Evolutionary conservation across 495 filamentous ascomycete species (phyloP).

Genomic region (Aspergillus steynii): DNA sequence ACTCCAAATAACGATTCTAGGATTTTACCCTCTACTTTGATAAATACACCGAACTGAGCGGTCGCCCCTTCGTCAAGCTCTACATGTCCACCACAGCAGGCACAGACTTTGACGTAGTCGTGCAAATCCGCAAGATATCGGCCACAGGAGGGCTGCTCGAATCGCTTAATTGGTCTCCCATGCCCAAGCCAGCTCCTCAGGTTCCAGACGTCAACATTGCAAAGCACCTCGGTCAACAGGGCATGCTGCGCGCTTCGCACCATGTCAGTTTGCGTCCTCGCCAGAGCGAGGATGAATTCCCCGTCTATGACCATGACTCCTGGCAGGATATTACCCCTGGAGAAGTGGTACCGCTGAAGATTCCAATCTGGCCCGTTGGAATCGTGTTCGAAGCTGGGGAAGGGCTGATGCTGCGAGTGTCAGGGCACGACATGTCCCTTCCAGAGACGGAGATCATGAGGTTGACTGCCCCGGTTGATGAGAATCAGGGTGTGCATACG

Average conservation of each 20-base stretch:
- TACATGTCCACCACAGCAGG: slow-evolving; percentile 15
- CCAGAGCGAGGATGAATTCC: slow-evolving; percentile 5
- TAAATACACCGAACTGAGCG: slow-evolving; percentile 17
- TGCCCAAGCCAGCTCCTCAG: slow-evolving; percentile 6
- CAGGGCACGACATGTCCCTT: slow-evolving; percentile 22
- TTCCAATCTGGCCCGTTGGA: slow-evolving; percentile 23
- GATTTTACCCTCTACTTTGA: slow-evolving; percentile 17
- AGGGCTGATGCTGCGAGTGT: slow-evolving; percentile 16
- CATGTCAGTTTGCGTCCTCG: slow-evolving; percentile 4
- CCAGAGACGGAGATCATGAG: slow-evolving; percentile 18
- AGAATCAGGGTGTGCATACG: slow-evolving; percentile 16
- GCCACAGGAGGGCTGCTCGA: slow-evolving; percentile 7
- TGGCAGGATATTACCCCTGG: slow-evolving; percentile 10
- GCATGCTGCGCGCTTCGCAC: slow-evolving; percentile 21
- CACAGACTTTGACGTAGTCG: slow-evolving; percentile 17
- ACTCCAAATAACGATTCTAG: background rate
- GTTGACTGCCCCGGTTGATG: slow-evolving; percentile 11
- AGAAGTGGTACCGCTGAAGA: slow-evolving; percentile 11
- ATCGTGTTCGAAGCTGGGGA: slow-evolving; percentile 26
- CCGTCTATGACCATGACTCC: slow-evolving; percentile 9
- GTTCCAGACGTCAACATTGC: slow-evolving; percentile 21
- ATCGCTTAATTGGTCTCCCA: slow-evolving; percentile 18
- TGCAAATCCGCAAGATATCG: slow-evolving; percentile 20
- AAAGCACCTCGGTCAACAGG: slow-evolving; percentile 21
- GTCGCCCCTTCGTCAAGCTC: slow-evolving; percentile 14